Evolutionary conservation across 805 yeast genomes (phyloP).

Genomic region (Wickerhamomyces chambardii): DNA sequence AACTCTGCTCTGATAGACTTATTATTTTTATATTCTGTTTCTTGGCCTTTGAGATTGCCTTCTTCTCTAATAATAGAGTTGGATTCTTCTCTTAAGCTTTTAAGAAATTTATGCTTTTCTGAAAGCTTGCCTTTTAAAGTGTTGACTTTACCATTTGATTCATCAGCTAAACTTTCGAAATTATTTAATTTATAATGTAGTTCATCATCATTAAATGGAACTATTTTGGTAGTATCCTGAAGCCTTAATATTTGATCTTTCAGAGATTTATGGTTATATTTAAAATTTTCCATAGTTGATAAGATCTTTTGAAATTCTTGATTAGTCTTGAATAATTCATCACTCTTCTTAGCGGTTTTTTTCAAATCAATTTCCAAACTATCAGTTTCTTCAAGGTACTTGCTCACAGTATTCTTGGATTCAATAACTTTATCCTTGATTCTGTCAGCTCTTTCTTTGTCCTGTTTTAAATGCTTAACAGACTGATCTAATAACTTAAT

Average conservation of each 20-base stretch:
- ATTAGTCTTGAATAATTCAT: conserved; percentile 59
- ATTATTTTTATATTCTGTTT: conserved; percentile 21
- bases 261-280: conserved; percentile 35
- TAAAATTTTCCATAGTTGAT: conserved; percentile 50
- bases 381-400: conserved; percentile 38
- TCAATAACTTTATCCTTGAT: conserved; percentile 38
- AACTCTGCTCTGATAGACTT: conserved; percentile 12
- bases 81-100: conserved; percentile 20
- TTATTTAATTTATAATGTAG: conserved; percentile 30
- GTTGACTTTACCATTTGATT: conserved; percentile 20
- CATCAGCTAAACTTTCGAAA: conserved; percentile 24
- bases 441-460: conserved; percentile 61
- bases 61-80: conserved; percentile 34
- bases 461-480: conserved; percentile 67
- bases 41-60: conserved; percentile 46
- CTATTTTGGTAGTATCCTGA: conserved; percentile 31
- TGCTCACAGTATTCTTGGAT: conserved; percentile 33
- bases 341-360: conserved; percentile 46
- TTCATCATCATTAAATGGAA: conserved; percentile 34
- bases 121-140: conserved; percentile 15
- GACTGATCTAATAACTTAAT: conserved; percentile 70
- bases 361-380: conserved; percentile 40
- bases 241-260: conserved; percentile 45
- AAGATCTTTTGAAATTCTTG: conserved; percentile 74
- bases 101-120: conserved; percentile 15